Evolutionary conservation across 1,284 basidiomycete species (phyloP).

Genomic region (Leccinum angustisporum): DNA sequence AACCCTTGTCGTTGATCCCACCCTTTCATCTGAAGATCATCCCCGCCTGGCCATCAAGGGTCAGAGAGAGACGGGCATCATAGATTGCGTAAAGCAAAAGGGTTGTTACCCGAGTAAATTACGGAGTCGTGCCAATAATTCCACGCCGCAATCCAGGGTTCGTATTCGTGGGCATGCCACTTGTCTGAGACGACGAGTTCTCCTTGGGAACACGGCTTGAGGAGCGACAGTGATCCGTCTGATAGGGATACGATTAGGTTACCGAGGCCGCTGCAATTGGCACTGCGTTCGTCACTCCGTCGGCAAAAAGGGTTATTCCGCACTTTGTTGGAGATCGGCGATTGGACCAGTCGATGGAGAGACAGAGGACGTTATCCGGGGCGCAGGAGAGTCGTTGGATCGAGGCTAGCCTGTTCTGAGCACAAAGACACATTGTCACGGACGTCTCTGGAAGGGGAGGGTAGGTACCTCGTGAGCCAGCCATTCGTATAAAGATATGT

Average conservation of each 20-base stretch:
- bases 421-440: not conserved
- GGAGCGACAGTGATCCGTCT: conserved; percentile 66
- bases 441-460: not conserved
- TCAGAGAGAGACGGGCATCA: conserved; percentile 4
- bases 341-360: conserved; percentile 89
- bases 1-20: conserved; percentile 87
- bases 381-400: conserved; percentile 58
- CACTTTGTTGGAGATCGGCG: conserved; percentile 43
- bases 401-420: conserved; percentile 46
- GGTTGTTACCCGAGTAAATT: conserved; percentile 76
- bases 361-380: conserved; percentile 62
- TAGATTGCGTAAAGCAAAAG: not conserved
- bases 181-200: conserved; percentile 46
- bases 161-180: conserved; percentile 92
- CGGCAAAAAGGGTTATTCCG: conserved; percentile 10
- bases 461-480: conserved; percentile 46
- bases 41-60: conserved; percentile 32
- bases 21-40: conserved; percentile 86
- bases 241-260: conserved; percentile 81
- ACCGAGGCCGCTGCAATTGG: conserved; percentile 42
- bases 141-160: conserved; percentile 94
- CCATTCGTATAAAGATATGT: conserved; percentile 64
- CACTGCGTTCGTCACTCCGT: not conserved
- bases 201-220: conserved; percentile 46
- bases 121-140: conserved; percentile 78